Evolutionary conservation across 345 rosid genomes (phyloP).

Genomic region (Linum trigynum): DNA sequence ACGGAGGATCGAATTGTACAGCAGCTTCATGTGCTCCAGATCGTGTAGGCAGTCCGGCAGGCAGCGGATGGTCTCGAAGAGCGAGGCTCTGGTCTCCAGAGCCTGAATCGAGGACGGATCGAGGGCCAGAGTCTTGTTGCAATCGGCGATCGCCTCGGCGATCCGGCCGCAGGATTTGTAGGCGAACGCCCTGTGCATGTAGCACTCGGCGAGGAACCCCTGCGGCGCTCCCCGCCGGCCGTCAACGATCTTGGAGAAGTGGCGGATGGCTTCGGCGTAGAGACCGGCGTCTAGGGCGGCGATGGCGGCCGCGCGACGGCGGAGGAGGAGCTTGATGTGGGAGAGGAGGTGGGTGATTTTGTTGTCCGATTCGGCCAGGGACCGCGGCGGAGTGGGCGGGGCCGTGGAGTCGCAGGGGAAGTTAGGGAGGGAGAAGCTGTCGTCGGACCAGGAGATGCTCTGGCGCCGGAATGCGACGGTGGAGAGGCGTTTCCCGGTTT

Average conservation of each 20-base stretch:
- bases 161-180: slow-evolving; percentile 63
- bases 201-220: slow-evolving; percentile 83
- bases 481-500: slow-evolving; percentile 85
- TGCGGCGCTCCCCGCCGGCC: slow-evolving; percentile 84
- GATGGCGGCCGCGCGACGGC: slow-evolving; percentile 80
- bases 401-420: slow-evolving; percentile 30
- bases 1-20: slow-evolving; percentile 75
- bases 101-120: slow-evolving; percentile 78
- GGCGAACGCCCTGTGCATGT: slow-evolving; percentile 73
- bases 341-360: slow-evolving; percentile 49
- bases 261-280: slow-evolving; percentile 77
- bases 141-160: slow-evolving; percentile 82
- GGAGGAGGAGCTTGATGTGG: slow-evolving; percentile 73
- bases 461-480: slow-evolving; percentile 88
- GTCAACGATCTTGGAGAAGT: slow-evolving; percentile 79
- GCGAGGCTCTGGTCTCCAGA: slow-evolving; percentile 76
- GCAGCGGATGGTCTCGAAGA: slow-evolving; percentile 73
- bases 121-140: slow-evolving; percentile 81
- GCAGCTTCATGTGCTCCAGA: slow-evolving; percentile 78
- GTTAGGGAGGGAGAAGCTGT: slow-evolving; percentile 57
- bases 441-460: slow-evolving; percentile 80
- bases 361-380: slow-evolving; percentile 38
- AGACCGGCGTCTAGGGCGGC: slow-evolving; percentile 85
- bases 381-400: slow-evolving; percentile 48
- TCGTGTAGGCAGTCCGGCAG: slow-evolving; percentile 85